Conservation (phyloP, 768 basidiomycete species). For the Strobilomyces dryophilus region DNA sequence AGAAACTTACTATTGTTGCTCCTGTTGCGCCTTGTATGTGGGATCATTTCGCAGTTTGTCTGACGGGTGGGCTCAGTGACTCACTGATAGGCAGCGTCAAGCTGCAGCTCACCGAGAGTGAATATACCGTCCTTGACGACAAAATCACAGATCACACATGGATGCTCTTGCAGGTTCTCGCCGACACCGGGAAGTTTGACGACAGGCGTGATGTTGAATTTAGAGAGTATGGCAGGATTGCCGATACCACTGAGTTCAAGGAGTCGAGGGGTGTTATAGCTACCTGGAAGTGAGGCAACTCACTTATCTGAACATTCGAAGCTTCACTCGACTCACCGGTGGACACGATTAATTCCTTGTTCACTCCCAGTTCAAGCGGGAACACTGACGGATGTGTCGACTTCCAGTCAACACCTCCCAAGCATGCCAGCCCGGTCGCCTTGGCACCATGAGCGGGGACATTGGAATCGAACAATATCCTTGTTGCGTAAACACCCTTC, state of each 20-base stretch:
- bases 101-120: slow-evolving; percentile 9
- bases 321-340: background rate
- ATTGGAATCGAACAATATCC: slow-evolving; percentile 7
- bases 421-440: slow-evolving; percentile 9
- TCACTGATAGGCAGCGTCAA: background rate
- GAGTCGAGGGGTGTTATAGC: slow-evolving; percentile 16
- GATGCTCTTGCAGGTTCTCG: slow-evolving; percentile 20
- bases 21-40: slow-evolving; percentile 6
- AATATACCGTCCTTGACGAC: slow-evolving; percentile 11
- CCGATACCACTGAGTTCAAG: slow-evolving; percentile 21
- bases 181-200: slow-evolving; percentile 16
- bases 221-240: slow-evolving; percentile 7
- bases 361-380: background rate
- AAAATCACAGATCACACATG: slow-evolving; percentile 9
- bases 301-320: background rate
- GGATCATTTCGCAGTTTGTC: slow-evolving; percentile 12
- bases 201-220: background rate
- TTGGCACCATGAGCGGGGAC: background rate
- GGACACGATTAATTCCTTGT: background rate
- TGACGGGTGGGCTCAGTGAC: background rate
- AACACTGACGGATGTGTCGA: background rate
- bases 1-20: slow-evolving; percentile 14
- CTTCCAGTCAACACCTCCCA: slow-evolving; percentile 9
- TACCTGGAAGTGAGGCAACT: slow-evolving; percentile 1
- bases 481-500: slow-evolving; percentile 8